phyloP scores from a whole-genome alignment of 305 asterid species.

The Nicotiana rustica region DNA sequence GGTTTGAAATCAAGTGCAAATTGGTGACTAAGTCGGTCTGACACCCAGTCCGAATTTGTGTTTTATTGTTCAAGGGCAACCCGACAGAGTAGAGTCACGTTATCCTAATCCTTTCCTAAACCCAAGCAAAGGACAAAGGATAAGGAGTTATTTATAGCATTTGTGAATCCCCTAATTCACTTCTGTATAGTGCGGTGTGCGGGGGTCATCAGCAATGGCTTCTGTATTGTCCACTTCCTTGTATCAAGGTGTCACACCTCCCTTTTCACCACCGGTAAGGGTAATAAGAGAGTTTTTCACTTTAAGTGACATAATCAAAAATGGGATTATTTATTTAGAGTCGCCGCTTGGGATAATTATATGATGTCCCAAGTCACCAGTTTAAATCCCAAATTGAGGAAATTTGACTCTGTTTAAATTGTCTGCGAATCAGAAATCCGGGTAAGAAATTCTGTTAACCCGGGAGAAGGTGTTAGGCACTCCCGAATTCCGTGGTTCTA shows the following conservation, averaged over 20 bases:
- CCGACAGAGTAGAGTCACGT: neutral
- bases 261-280: too few relatives aligned
- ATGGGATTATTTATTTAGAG: too few relatives aligned
- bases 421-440: too few relatives aligned
- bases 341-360: too few relatives aligned
- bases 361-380: too few relatives aligned
- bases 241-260: neutral
- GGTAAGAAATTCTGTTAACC: too few relatives aligned
- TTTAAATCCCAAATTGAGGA: too few relatives aligned
- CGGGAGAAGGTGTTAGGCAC: too few relatives aligned
- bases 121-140: constrained; percentile 25
- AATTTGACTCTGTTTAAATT: too few relatives aligned
- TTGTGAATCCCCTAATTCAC: neutral
- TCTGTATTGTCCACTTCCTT: constrained; percentile 25
- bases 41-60: neutral
- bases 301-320: too few relatives aligned
- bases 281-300: too few relatives aligned
- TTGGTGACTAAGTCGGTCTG: neutral
- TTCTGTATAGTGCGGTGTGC: neutral
- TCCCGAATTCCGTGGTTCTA: too few relatives aligned
- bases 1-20: neutral
- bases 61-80: neutral
- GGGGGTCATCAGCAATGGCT: neutral
- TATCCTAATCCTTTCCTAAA: constrained; percentile 25
- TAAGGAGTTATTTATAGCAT: constrained; percentile 3